A percentile compares a stretch with the other conserved stretches of the same genome.
These are phyloP conservation scores for Tubosaeta sp. DNA, from an alignment of 768 basidiomycete genomes.

Conservation along the genomic window DNA sequence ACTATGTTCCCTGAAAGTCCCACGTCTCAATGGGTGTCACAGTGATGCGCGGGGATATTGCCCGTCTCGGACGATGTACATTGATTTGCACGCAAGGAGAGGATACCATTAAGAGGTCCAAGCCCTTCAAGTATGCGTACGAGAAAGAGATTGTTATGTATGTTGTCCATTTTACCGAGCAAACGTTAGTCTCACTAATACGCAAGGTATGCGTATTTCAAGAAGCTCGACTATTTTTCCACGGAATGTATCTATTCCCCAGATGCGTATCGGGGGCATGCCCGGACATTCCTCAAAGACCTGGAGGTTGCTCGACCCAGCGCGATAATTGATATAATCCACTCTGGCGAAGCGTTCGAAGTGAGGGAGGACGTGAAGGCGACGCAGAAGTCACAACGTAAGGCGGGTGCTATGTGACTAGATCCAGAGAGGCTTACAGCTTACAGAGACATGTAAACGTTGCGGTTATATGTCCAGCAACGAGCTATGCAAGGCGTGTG, in stretches of 20 bases:
- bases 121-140: conserved; percentile 99
- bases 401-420: conserved; percentile 27
- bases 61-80: conserved; percentile 89
- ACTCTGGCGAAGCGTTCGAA: conserved; percentile 91
- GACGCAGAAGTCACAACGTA: conserved; percentile 80
- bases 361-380: conserved; percentile 81
- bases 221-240: conserved; percentile 97
- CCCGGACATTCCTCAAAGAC: conserved; percentile 90
- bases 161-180: conserved; percentile 19
- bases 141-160: conserved; percentile 99
- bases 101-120: conserved; percentile 93
- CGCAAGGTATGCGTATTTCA: conserved; percentile 95
- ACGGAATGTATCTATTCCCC: conserved; percentile 99
- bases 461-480: conserved; percentile 98
- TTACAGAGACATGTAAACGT: conserved; percentile 78
- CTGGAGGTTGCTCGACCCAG: conserved; percentile 91
- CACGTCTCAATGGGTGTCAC: neutral
- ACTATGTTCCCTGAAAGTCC: neutral
- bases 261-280: conserved; percentile 97
- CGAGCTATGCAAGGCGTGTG: conserved; percentile 94
- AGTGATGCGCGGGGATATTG: conserved; percentile 99
- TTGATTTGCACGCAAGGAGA: conserved; percentile 93
- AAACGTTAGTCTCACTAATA: conserved; percentile 6
- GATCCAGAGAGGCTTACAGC: neutral
- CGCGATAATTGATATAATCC: conserved; percentile 96